These are phyloP conservation scores for Calonectria hongkongensis DNA, from an alignment of 2,329 filamentous ascomycete genomes.

Conservation along the genomic window DNA sequence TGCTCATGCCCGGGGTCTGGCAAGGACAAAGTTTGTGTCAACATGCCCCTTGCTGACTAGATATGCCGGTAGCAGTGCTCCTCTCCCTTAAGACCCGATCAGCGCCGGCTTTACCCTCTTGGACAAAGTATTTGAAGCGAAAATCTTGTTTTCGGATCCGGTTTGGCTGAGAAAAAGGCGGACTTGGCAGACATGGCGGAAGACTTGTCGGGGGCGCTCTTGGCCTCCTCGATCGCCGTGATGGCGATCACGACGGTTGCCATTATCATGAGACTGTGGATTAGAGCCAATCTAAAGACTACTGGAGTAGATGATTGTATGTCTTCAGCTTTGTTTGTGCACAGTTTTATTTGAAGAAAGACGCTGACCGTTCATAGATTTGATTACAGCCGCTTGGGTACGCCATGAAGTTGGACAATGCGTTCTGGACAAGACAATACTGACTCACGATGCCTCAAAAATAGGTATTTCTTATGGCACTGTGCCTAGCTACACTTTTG, in stretches of 20 bases:
- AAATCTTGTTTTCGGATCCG: not conserved
- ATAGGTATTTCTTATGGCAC: slow-evolving; percentile 36
- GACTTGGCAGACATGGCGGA: slow-evolving; percentile 36
- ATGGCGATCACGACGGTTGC: slow-evolving; percentile 43
- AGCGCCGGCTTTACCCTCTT: slow-evolving; percentile 8
- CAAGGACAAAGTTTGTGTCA: slow-evolving; percentile 28
- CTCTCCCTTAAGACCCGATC: slow-evolving; percentile 33
- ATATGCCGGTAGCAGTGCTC: slow-evolving; percentile 19
- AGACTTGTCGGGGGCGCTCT: slow-evolving; percentile 41
- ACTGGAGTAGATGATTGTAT: slow-evolving; percentile 43
- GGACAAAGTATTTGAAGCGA: not conserved
- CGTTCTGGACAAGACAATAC: not conserved
- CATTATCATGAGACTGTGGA: slow-evolving; percentile 41
- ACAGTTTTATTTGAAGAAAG: not conserved
- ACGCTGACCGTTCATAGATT: slow-evolving; percentile 33
- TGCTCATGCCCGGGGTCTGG: slow-evolving; percentile 9
- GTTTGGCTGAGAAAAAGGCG: slow-evolving; percentile 6
- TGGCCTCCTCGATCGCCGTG: slow-evolving; percentile 37
- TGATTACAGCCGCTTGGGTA: slow-evolving; percentile 43
- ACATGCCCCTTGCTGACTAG: slow-evolving; percentile 17
- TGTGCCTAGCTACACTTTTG: slow-evolving; percentile 37
- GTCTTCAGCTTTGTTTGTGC: not conserved
- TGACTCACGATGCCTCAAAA: slow-evolving; percentile 21
- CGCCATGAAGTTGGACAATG: not conserved
- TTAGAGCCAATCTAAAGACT: slow-evolving; percentile 42